Evolutionary conservation across 1,284 basidiomycete species (phyloP), one percentile per base, ranked within the genome.

Genomic region (Ceratobasidium sp.): DNA sequence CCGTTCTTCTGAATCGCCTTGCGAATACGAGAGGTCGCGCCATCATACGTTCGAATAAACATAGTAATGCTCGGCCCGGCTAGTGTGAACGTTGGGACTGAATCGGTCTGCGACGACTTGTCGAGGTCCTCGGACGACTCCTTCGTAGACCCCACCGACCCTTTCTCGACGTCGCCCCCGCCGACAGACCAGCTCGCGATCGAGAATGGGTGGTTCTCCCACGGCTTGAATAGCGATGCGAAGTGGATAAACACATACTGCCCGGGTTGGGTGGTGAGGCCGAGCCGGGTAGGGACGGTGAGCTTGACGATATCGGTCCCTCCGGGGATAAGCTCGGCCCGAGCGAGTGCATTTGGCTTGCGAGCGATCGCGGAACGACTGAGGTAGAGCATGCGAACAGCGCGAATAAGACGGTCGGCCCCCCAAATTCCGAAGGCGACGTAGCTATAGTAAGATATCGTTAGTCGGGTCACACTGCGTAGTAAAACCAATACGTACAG

Each of bases 181-280:
- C 57, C 57, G 44, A 51, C 47, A 51, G 31, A 14, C 69, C 69
- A 72, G 29, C 47, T 57, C 17, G 57, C 48, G 48, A 72, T 29
- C 47, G 69, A 72, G 31, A 72, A 72, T 14, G 69, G 69, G 44
- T 72, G 69, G 57, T 72, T 72, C 48, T 72, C 69, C 69, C 69
- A 72, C 31, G 69, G 69, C 19, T 50, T 72, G 69, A 44, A 72
- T 4, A 50, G 69, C 27, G 57, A 60, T 1, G 69, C 56, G 22
- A 72, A 72, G 29, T 72, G 57, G 3, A 33, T 57, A 33, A 72
- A 72, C 36, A 19, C 57, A 48, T 72, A 72, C 19, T 72, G 69
- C 7, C 69, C 69, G 9, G 69, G 69, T 22, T 51, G 36, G 11
- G 36, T 51, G 29, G 47, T 31, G 11, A 27, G 57, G 7, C 24